These are phyloP conservation scores for Circinella minor DNA, from an alignment of 371 early-diverging fungal genomes.

Conservation along the genomic window DNA sequence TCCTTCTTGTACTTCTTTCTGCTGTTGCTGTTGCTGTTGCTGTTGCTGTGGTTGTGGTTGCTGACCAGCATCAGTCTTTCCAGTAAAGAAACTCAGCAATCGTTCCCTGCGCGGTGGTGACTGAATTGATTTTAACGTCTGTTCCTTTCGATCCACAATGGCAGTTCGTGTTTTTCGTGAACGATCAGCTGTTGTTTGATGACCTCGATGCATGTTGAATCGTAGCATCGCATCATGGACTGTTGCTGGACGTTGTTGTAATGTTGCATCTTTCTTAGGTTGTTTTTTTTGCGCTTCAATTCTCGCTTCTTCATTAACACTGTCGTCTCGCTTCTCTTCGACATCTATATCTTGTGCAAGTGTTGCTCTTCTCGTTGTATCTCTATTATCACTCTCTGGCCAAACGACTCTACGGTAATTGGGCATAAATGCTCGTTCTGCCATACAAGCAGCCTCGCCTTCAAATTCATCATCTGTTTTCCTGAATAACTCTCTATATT, in stretches of 20 bases:
- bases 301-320: not conserved
- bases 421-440: conserved; percentile 16
- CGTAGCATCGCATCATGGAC: conserved; percentile 13
- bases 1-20: not conserved
- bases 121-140: not conserved
- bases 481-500: conserved; percentile 9
- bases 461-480: conserved; percentile 21
- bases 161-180: conserved; percentile 16
- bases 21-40: not conserved
- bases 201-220: conserved; percentile 4
- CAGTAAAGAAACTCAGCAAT: conserved; percentile 23
- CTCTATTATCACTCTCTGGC: not conserved
- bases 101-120: conserved; percentile 18
- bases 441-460: conserved; percentile 10
- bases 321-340: not conserved
- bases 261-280: not conserved
- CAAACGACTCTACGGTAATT: conserved; percentile 16
- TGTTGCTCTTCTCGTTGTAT: not conserved
- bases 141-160: conserved; percentile 3
- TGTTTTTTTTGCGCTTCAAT: not conserved
- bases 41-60: not conserved
- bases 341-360: not conserved
- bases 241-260: conserved; percentile 16
- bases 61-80: conserved; percentile 1
- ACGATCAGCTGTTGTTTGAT: conserved; percentile 5